Evolutionary conservation across 768 basidiomycete genomes (phyloP), one percentile per base, ranked within the genome.

Genomic region (Clathrus columnatus): DNA sequence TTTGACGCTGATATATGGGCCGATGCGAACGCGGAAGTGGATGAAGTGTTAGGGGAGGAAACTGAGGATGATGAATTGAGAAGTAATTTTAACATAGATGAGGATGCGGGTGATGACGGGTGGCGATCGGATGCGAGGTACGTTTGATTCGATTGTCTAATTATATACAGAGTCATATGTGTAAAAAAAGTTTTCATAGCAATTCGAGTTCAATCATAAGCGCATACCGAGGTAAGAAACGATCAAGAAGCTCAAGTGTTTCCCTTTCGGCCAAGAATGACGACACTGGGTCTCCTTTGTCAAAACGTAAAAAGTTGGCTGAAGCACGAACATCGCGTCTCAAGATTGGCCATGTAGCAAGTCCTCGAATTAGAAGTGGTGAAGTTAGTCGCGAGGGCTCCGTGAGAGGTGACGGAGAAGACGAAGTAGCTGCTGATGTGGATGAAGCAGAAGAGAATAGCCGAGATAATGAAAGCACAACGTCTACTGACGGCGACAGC

Each of bases 231-330:
- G 83, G 76, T 63, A 81, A 85, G 54, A 90, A 89, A 68, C 81
- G 88, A 7, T 61, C 82, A 57, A 77, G 87, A 32, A 88, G 85
- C 63, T 63, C 79, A 20, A 90, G 89, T 3, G 85, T 88, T 0
- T 83, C 83, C 4, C 82, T 83, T 21, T 65, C 67, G n/a, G 76
- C 63, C 41, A 52, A 68, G 29, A 56, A 75, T 30, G 77, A 81
- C 61, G 60, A 64, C 11, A 68, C 82, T 21, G 75, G 81, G 16
- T 89, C 87, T 2, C 87, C 87, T 1, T 73, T 87, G 42, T 80
- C 86, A 18, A 92, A 91, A 69, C 80, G 89, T 67, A 89, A 87
- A 73, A 88, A 83, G 69, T 61, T 90, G 36, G 79, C 77, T 6
- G n/a, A 36, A n/a, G 14, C n/a, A 36, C 36, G 11, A 36, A 75